Evolutionary conservation across 306 rosid genomes (phyloP).

Genomic region (Begonia masoniana): DNA sequence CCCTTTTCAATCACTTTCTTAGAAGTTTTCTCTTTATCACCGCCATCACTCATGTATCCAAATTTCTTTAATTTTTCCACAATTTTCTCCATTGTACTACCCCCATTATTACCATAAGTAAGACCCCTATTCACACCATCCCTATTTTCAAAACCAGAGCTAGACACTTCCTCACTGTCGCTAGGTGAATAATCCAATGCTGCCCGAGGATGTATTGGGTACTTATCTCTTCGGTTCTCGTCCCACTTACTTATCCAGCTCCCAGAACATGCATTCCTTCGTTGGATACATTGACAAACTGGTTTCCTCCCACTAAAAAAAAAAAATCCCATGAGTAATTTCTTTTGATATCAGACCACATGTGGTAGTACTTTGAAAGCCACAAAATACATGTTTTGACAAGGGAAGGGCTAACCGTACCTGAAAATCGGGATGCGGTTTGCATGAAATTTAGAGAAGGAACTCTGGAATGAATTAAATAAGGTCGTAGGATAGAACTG

Average conservation of each 20-base stretch:
- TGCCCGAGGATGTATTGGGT: slow-evolving; percentile 41
- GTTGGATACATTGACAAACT: slow-evolving; percentile 7
- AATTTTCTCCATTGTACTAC: slow-evolving; percentile 80
- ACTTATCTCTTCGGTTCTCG: slow-evolving; percentile 17
- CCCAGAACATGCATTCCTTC: slow-evolving; percentile 15
- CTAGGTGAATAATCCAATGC: slow-evolving; percentile 35
- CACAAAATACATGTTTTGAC: slow-evolving; percentile 13
- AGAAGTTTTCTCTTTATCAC: slow-evolving; percentile 13
- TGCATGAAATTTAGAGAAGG: slow-evolving; percentile 31
- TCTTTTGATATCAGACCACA: slow-evolving; percentile 11
- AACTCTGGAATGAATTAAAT: slow-evolving; percentile 48
- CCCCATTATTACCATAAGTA: slow-evolving; percentile 7
- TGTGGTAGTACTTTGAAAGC: slow-evolving; percentile 9
- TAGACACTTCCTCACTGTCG: slow-evolving; percentile 31
- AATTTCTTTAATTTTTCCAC: slow-evolving; percentile 73
- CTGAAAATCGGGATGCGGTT: slow-evolving; percentile 32
- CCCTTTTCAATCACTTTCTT: slow-evolving; percentile 66
- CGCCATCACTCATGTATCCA: slow-evolving; percentile 47
- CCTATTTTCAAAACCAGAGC: slow-evolving; percentile 17
- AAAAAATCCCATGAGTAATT: slow-evolving; percentile 19
- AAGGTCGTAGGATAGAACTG: slow-evolving; percentile 54
- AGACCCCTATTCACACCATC: slow-evolving; percentile 12
- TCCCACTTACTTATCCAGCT: slow-evolving; percentile 70
- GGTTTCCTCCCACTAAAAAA: slow-evolving; percentile 11
- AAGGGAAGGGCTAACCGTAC: slow-evolving; percentile 23